A percentile compares a stretch with the other conserved stretches of the same genome.
Conservation (phyloP, 2,329 filamentous ascomycete species). For the Calonectria pteridis region DNA sequence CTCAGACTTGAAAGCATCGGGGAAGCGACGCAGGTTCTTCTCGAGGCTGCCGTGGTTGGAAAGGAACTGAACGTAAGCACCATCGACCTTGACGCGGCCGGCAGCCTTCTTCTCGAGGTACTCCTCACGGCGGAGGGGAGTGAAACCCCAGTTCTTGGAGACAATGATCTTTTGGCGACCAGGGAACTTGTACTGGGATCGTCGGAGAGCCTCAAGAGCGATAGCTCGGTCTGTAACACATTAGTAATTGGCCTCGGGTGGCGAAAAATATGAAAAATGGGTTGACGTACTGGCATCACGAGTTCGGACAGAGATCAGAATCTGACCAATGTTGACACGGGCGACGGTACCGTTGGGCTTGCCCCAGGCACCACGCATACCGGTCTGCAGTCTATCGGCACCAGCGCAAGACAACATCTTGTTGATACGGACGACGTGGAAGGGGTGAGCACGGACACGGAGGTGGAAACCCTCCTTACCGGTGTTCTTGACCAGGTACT, state of each 20-base stretch:
- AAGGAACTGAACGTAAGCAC: constrained; percentile 99
- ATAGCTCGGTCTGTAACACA: constrained; percentile 78
- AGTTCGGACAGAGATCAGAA: constrained; percentile 96
- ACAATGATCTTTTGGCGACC: constrained; percentile 99
- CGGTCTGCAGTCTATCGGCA: constrained; percentile 99
- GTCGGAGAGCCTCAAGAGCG: constrained; percentile 98
- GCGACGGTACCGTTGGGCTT: constrained; percentile 99
- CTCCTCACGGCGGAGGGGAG: constrained; percentile 95
- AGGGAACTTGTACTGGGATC: constrained; percentile 99
- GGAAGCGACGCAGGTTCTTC: constrained; percentile 94
- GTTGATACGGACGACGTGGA: constrained; percentile 99
- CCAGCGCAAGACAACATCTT: constrained; percentile 99
- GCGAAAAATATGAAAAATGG: constrained; percentile 22
- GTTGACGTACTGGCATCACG: constrained; percentile 83
- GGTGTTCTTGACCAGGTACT: constrained; percentile 83
- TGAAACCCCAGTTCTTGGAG: constrained; percentile 99
- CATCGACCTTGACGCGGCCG: constrained; percentile 94
- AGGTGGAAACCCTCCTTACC: constrained; percentile 83
- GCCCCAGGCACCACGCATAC: constrained; percentile 99
- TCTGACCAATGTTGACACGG: constrained; percentile 99
- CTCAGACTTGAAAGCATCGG: constrained; percentile 81
- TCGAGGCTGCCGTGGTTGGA: constrained; percentile 89
- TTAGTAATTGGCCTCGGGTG: constrained; percentile 44
- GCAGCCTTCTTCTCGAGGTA: constrained; percentile 96
- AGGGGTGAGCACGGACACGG: constrained; percentile 91